Evolutionary conservation across 2,329 filamentous ascomycete species (phyloP).

Genomic region (Talaromyces sp.): DNA sequence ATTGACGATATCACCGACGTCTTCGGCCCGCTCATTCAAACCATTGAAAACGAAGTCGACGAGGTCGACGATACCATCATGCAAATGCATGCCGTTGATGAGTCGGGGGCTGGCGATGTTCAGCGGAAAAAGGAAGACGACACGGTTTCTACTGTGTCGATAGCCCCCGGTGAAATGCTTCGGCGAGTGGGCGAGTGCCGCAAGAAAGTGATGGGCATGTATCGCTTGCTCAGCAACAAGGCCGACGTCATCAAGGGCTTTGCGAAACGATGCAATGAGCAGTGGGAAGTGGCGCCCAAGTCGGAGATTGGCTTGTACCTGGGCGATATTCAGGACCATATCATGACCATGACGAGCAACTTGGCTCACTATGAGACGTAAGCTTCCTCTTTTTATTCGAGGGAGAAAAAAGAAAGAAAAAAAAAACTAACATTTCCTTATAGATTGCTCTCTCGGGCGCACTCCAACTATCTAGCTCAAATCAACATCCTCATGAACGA

Average conservation of each 20-base stretch:
- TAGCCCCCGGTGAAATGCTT: conserved; percentile 72
- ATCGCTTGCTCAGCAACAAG: conserved; percentile 89
- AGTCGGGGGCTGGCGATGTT: conserved; percentile 31
- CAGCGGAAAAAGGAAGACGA: conserved; percentile 31
- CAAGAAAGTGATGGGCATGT: conserved; percentile 96
- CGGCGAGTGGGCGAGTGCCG: conserved; percentile 87
- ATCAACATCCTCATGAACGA: conserved; percentile 99
- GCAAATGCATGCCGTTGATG: conserved; percentile 62
- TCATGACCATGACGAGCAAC: conserved; percentile 97
- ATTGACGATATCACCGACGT: conserved; percentile 98
- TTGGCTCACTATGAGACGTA: conserved; percentile 94
- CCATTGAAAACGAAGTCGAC: conserved; percentile 93
- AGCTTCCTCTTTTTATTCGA: conserved; percentile 26
- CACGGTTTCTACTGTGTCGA: conserved; percentile 27
- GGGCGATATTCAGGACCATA: conserved; percentile 98
- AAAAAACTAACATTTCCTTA: neutral
- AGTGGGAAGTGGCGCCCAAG: conserved; percentile 91
- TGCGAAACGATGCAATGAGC: conserved; percentile 95
- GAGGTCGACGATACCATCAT: conserved; percentile 93
- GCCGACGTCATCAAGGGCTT: conserved; percentile 99
- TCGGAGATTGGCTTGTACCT: conserved; percentile 97
- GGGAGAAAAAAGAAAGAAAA: neutral
- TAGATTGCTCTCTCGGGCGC: conserved; percentile 82
- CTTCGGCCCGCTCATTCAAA: conserved; percentile 85
- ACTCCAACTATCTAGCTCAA: conserved; percentile 97